Evolutionary conservation across 495 filamentous ascomycete species (phyloP).

Genomic region (Schizothecium vesticola): DNA sequence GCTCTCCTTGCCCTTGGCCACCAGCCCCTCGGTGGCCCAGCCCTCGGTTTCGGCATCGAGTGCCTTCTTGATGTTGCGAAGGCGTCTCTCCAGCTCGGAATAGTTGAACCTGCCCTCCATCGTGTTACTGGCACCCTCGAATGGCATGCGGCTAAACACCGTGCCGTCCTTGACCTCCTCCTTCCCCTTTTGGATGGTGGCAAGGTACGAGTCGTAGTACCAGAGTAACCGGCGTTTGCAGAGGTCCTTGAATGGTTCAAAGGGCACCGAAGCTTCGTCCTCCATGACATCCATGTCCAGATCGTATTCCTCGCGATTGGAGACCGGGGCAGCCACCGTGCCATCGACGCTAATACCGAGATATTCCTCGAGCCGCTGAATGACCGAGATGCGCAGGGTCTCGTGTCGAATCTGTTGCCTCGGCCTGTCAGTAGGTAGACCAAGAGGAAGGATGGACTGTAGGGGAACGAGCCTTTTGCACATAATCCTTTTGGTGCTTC

Average conservation of each 20-base stretch:
- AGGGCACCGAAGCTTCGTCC: conserved; percentile 48
- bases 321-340: conserved; percentile 27
- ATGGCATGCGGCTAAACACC: conserved; percentile 72
- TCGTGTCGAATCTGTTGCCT: conserved; percentile 76
- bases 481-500: conserved; percentile 72
- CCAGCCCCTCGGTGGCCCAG: conserved; percentile 67
- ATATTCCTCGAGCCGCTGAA: conserved; percentile 76
- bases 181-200: conserved; percentile 59
- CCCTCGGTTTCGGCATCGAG: conserved; percentile 65
- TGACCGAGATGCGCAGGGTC: conserved; percentile 77
- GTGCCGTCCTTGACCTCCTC: conserved; percentile 53
- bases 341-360: conserved; percentile 58
- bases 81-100: conserved; percentile 59
- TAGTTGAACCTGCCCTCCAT: conserved; percentile 92
- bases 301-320: conserved; percentile 47
- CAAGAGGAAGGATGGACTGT: neutral
- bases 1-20: conserved; percentile 57
- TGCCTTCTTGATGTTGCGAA: conserved; percentile 57
- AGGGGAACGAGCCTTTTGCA: conserved; percentile 63
- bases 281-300: conserved; percentile 47
- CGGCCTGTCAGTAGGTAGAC: conserved; percentile 9
- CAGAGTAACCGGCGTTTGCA: conserved; percentile 91
- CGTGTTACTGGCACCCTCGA: conserved; percentile 69
- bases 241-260: conserved; percentile 81
- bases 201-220: conserved; percentile 86